Base-by-base conservation (phyloP, 2,329 filamentous ascomycete genomes). In the Penicillium sumatraense region DNA sequence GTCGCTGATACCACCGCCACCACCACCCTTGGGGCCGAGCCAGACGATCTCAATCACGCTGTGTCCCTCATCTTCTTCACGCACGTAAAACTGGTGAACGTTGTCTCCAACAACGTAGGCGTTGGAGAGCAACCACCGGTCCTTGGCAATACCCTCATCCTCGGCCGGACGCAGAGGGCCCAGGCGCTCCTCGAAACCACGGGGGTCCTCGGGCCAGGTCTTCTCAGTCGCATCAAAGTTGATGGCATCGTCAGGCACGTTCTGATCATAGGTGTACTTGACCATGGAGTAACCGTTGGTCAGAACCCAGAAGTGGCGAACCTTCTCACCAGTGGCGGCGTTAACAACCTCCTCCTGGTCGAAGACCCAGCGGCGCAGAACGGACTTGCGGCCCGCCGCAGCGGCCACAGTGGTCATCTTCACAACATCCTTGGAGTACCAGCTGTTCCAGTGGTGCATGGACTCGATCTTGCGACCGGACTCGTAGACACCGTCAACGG, bases 201-300 rank as follows among this genome's bases (percentile, higher is more conserved):
- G 67, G n/a, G 72, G 68, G 49, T 77, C 75, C 38, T 76, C 75
- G 10, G 73, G 70, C 75, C 75, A 78, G 14, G 75, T 78, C 67
- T 76, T 76, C 61, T 78, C 75, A n/a, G 68, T 65, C 21, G 71
- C 67, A 54, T 77, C 73, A 23, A 78, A 77, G 61, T 76, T 70
- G 54, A 77, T 74, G n/a, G 68, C 70, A 61, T 75, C 69, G 47
- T 75, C 70, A 1, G 72, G 66, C 4, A 70, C 68, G 40, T 65
- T 63, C 49, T 69, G 66, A 23, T 69, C 69, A 40, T 76, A 71
- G 1, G 73, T 76, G 54, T 78, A 78, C 57, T 74, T 73, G 41
- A 77, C 71, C 27, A 78, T 61, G 2, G 75, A 78, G 58, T 77
- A 76, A 20, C 75, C 75, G 52, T 78, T 78, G 53, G 75, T 78